These are phyloP conservation scores for Talaromyces sp. DNA, from an alignment of 2,329 filamentous ascomycete species.

Conservation along the genomic window DNA sequence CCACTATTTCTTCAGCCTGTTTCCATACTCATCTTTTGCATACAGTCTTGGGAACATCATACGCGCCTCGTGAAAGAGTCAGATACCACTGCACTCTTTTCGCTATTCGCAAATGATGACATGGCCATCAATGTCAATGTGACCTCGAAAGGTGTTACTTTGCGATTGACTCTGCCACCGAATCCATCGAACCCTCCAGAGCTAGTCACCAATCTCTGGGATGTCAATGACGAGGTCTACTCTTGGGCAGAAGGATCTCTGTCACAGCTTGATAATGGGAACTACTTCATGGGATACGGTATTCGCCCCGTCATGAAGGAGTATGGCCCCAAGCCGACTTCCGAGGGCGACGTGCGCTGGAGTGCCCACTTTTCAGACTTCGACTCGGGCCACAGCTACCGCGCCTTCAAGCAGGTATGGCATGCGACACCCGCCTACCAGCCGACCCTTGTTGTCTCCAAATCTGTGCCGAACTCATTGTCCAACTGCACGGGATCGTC, in stretches of 20 bases:
- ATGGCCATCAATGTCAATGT: slow-evolving; percentile 7
- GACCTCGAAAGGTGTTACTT: slow-evolving; percentile 10
- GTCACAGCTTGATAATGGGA: slow-evolving; percentile 16
- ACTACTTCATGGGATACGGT: slow-evolving; percentile 30
- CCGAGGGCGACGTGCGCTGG: slow-evolving; percentile 22
- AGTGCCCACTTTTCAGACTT: slow-evolving; percentile 27
- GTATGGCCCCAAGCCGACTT: slow-evolving; percentile 17
- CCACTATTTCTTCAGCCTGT: background rate
- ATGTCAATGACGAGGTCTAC: slow-evolving; percentile 16
- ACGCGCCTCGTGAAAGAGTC: slow-evolving; percentile 31
- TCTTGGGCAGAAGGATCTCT: slow-evolving; percentile 26
- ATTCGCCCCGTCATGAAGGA: slow-evolving; percentile 31
- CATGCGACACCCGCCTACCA: slow-evolving; percentile 25
- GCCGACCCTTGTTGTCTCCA: slow-evolving; percentile 18
- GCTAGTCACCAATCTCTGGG: background rate
- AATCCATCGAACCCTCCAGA: background rate
- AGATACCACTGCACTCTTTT: slow-evolving; percentile 24
- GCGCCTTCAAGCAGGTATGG: slow-evolving; percentile 31
- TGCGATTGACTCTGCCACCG: background rate
- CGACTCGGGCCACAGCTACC: slow-evolving; percentile 27
- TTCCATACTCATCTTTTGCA: background rate
- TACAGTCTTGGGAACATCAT: slow-evolving; percentile 27
- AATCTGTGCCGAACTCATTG: slow-evolving; percentile 10
- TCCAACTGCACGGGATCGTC: background rate
- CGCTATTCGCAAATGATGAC: slow-evolving; percentile 27